These are phyloP conservation scores for Phytopythium chamaehyphon DNA, from an alignment of 352 stramenopile species.

Conservation along the genomic window DNA sequence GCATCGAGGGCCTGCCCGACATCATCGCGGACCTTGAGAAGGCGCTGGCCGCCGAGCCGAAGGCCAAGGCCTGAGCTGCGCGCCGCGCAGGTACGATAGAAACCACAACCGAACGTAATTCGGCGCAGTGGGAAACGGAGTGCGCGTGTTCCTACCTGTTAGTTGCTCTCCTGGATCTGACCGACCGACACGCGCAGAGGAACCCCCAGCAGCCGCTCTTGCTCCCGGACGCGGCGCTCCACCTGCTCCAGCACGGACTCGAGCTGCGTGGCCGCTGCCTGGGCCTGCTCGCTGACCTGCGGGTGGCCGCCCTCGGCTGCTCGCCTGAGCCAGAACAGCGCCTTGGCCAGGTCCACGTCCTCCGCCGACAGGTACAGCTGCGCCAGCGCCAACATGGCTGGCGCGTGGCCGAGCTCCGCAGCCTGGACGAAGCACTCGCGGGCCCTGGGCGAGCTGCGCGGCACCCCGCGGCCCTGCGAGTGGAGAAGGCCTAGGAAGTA, in stretches of 20 bases:
- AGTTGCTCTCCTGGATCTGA: not conserved
- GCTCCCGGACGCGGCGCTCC: conserved; percentile 32
- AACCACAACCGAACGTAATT: too few relatives aligned
- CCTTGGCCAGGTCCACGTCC: conserved; percentile 48
- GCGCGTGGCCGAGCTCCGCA: conserved; percentile 26
- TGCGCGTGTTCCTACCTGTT: not conserved
- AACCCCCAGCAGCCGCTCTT: conserved; percentile 41
- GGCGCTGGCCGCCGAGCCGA: conserved; percentile 58
- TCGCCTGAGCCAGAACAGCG: conserved; percentile 42
- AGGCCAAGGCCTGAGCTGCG: conserved; percentile 11
- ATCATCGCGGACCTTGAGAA: conserved; percentile 88
- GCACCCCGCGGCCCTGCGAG: conserved; percentile 35
- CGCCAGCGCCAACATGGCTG: conserved; percentile 48
- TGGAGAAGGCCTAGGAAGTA: conserved; percentile 59
- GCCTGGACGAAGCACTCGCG: conserved; percentile 35
- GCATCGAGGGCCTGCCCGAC: conserved; percentile 91
- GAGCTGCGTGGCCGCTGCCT: conserved; percentile 28
- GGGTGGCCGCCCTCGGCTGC: conserved; percentile 24
- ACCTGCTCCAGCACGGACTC: conserved; percentile 30
- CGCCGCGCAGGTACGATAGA: too few relatives aligned
- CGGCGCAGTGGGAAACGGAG: too few relatives aligned
- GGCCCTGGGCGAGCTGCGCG: conserved; percentile 27
- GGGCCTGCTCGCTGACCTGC: conserved; percentile 21
- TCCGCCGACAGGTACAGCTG: conserved; percentile 37
- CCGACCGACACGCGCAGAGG: conserved; percentile 36